phyloP scores from a whole-genome alignment of 2,329 filamentous ascomycete genomes.

The Colletotrichum sp. region DNA sequence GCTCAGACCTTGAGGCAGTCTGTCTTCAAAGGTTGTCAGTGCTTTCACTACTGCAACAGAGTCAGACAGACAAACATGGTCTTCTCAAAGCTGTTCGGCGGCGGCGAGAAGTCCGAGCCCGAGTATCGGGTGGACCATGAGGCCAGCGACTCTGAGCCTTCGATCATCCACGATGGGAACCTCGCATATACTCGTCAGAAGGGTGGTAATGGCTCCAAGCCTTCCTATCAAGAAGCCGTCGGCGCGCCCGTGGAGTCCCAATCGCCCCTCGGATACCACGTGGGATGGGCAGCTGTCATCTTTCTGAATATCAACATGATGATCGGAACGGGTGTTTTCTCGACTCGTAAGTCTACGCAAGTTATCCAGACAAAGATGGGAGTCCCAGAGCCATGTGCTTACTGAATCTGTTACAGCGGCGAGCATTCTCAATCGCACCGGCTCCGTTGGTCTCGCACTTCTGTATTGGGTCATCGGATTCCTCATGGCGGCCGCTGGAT shows the following conservation, averaged over 20 bases:
- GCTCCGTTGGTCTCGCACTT: slow-evolving; percentile 66
- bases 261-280: slow-evolving; percentile 65
- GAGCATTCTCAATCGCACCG: slow-evolving; percentile 62
- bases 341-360: slow-evolving; percentile 56
- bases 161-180: slow-evolving; percentile 40
- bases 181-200: slow-evolving; percentile 45
- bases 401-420: slow-evolving; percentile 45
- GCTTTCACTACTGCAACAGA: not conserved
- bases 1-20: not conserved
- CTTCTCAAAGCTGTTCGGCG: slow-evolving; percentile 7
- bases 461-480: slow-evolving; percentile 71
- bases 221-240: slow-evolving; percentile 64
- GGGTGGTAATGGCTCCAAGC: slow-evolving; percentile 53
- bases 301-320: slow-evolving; percentile 68
- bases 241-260: slow-evolving; percentile 65
- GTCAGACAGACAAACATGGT: not conserved
- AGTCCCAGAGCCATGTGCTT: not conserved
- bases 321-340: slow-evolving; percentile 69
- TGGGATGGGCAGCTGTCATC: slow-evolving; percentile 60
- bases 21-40: not conserved
- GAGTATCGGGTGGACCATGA: not conserved
- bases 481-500: slow-evolving; percentile 58
- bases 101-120: not conserved
- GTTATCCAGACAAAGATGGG: not conserved
- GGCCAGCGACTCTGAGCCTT: slow-evolving; percentile 28